Evolutionary conservation across 2,329 filamentous ascomycete species (phyloP).

Genomic region (Zymoseptoria passerinii): DNA sequence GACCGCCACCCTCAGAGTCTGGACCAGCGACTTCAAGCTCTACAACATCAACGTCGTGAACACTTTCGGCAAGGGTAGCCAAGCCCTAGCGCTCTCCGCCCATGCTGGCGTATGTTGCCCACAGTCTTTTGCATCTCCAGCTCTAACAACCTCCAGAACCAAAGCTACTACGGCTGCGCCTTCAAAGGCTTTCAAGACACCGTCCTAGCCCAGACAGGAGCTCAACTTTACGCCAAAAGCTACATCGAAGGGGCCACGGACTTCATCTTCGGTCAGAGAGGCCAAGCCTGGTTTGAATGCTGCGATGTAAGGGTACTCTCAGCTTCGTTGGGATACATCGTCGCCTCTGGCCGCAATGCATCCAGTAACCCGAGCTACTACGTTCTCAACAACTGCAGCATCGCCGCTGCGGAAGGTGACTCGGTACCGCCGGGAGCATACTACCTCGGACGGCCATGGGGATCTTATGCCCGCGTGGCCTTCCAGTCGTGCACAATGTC

Average conservation of each 20-base stretch:
- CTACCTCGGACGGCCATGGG: constrained; percentile 48
- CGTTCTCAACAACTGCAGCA: constrained; percentile 47
- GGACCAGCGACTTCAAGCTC: constrained; percentile 45
- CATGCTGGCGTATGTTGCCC: constrained; percentile 31
- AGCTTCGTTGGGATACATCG: constrained; percentile 38
- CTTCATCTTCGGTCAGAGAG: constrained; percentile 51
- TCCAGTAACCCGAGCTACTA: constrained; percentile 40
- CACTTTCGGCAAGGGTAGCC: constrained; percentile 39
- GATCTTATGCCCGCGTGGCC: constrained; percentile 43
- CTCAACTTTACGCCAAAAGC: constrained; percentile 48
- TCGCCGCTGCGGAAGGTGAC: constrained; percentile 36
- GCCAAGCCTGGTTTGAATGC: constrained; percentile 45
- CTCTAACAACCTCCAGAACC: constrained; percentile 26
- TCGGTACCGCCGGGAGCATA: constrained; percentile 34
- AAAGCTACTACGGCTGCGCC: constrained; percentile 51
- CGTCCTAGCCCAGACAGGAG: constrained; percentile 42
- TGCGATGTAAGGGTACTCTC: constrained; percentile 42
- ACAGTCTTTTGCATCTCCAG: background rate
- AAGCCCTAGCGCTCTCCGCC: constrained; percentile 48
- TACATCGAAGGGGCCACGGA: constrained; percentile 52
- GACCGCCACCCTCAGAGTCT: constrained; percentile 44
- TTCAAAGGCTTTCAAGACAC: constrained; percentile 49
- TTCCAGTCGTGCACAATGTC: constrained; percentile 46
- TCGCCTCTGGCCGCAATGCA: constrained; percentile 35
- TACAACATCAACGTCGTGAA: constrained; percentile 57